Evolutionary conservation across 1,284 basidiomycete species (phyloP).

Genomic region (Vanrija pseudolonga): DNA sequence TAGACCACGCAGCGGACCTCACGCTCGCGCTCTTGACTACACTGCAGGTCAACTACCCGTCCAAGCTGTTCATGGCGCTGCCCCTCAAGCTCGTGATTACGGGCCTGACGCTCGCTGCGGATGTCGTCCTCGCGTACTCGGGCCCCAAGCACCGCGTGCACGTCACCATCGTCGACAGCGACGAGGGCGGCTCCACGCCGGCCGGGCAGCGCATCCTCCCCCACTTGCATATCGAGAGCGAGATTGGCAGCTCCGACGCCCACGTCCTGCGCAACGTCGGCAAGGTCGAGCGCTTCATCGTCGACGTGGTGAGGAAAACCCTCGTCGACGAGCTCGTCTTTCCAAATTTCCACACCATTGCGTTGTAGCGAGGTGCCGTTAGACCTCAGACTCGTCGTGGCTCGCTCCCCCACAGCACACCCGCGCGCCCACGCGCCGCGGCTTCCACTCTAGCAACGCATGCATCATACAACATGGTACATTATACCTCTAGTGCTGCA

Average conservation of each 20-base stretch:
- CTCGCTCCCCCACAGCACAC: no score
- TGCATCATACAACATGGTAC: constrained; percentile 20
- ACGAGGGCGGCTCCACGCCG: constrained; percentile 47
- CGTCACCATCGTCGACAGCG: constrained; percentile 70
- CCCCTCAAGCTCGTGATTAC: constrained; percentile 89
- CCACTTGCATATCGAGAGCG: constrained; percentile 88
- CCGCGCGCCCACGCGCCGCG: no score
- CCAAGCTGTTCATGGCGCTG: constrained; percentile 89
- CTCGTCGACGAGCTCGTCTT: constrained; percentile 91
- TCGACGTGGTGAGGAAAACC: constrained; percentile 89
- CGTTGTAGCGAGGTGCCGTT: no score
- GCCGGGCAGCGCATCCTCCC: constrained; percentile 83
- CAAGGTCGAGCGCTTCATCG: constrained; percentile 91
- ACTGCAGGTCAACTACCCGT: constrained; percentile 92
- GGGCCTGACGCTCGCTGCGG: constrained; percentile 78
- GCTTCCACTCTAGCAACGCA: constrained; percentile 1
- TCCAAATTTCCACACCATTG: constrained; percentile 84
- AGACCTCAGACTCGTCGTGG: no score
- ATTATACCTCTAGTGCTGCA: constrained; percentile 13
- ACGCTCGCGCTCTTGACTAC: constrained; percentile 76
- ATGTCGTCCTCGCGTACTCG: constrained; percentile 86
- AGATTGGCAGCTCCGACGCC: constrained; percentile 93
- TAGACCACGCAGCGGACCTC: constrained; percentile 50
- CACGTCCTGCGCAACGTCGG: constrained; percentile 96
- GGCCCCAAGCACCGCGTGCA: constrained; percentile 73